Evolutionary conservation across 805 yeast genomes (phyloP), one percentile per base, ranked within the genome.

Genomic region (Starmerella apicola): DNA sequence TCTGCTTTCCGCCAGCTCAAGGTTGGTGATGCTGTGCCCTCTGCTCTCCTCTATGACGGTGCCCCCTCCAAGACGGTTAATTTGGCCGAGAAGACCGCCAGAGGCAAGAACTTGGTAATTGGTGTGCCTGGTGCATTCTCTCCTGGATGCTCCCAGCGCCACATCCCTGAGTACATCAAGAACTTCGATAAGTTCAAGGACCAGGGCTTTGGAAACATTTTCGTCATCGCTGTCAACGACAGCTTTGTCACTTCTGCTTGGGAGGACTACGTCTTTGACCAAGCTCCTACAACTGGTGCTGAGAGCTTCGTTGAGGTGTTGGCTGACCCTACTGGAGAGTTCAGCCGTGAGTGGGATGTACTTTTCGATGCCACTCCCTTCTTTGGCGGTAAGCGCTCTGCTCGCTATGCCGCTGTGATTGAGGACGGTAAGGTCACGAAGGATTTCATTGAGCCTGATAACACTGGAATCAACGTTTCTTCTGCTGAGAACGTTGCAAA

Each of bases 231-330:
- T 16, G 94, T 82, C 36, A 85, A 85, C 60, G 95, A 85, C 57
- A 71, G 91, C 3, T 85, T 85, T 59, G 95, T 84, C 36, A 73
- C 77, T 54, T 71, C 73, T 51, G 86, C 91, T 0, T 85, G 94
- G 94, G 74, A 72, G 32, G 70, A 75, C 41, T 53, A 42, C 1
- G 44, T 63, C 26, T 37, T 49, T 13, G 41, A 22, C n/a, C 27
- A 30, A 17, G 39, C 42, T 3, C 41, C 38, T 16, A 42, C 39
- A 12, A 54, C 51, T 8, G 49, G 41, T 22, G 52, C 48, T 16
- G 50, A 51, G 32, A 60, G 63, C 39, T 61, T 78, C 39, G 67
- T 70, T 41, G 72, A 80, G 57, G 66, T 84, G 48, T 32, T 43
- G 9, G 83, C 94, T 31, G 95, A 85, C 59, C 78, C 91, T n/a